These are phyloP conservation scores for Coriolopsis trogii DNA, from an alignment of 1,284 basidiomycete species.

Conservation along the genomic window DNA sequence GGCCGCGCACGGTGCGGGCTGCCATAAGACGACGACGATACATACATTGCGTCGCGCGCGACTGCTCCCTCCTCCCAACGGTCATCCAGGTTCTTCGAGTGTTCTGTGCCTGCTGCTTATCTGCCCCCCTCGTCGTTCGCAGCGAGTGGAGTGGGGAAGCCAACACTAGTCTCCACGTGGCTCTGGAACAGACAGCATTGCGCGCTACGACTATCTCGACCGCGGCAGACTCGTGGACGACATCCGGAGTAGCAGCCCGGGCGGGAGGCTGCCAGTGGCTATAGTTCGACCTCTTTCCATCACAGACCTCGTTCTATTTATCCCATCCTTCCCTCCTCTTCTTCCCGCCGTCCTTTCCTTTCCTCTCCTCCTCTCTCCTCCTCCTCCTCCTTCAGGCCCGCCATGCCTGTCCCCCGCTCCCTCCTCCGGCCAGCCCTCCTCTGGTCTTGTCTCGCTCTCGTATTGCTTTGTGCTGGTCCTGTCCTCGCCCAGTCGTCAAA, in stretches of 20 bases:
- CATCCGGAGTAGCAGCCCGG: conserved; percentile 6
- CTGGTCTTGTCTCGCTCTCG: conserved; percentile 23
- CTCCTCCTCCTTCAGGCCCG: conserved; percentile 10
- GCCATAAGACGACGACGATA: no score
- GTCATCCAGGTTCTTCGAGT: no score
- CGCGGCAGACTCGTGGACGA: not conserved
- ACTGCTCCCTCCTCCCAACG: no score
- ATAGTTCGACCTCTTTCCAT: conserved; percentile 19
- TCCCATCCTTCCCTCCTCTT: conserved; percentile 15
- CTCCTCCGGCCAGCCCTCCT: conserved; percentile 20
- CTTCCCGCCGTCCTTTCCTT: conserved; percentile 4
- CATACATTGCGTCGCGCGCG: no score
- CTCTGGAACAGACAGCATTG: not conserved
- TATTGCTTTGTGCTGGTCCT: conserved; percentile 15
- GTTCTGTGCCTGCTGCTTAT: no score
- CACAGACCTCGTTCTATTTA: conserved; percentile 15
- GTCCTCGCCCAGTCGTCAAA: conserved; percentile 22
- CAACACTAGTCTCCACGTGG: no score
- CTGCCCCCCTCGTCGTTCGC: not conserved
- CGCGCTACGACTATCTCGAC: conserved; percentile 9
- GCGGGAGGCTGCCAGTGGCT: conserved; percentile 15
- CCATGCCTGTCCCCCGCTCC: conserved; percentile 22
- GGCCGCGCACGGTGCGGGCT: no score
- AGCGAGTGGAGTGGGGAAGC: no score
- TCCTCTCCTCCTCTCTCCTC: conserved; percentile 16